These are phyloP conservation scores for Boletus subparvulus DNA, from an alignment of 768 basidiomycete species.

Conservation along the genomic window DNA sequence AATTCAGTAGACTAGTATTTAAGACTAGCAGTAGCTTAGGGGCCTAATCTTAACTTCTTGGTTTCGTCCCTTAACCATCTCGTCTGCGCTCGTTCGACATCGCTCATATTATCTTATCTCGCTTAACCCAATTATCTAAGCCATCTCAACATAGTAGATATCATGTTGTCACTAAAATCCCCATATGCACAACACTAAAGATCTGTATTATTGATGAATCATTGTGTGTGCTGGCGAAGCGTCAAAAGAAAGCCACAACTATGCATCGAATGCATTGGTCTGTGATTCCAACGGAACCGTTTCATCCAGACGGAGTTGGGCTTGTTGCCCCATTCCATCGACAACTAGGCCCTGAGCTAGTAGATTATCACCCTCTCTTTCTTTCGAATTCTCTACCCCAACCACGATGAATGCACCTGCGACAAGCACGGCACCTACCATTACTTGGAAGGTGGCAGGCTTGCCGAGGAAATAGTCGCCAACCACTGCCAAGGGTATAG, in stretches of 20 bases:
- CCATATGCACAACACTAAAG: neutral
- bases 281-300: slow-evolving; percentile 9
- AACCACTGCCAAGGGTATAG: slow-evolving; percentile 87
- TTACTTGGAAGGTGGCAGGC: slow-evolving; percentile 55
- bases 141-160: too few species aligned
- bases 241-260: neutral
- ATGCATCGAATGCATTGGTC: neutral
- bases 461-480: slow-evolving; percentile 73
- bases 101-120: too few species aligned
- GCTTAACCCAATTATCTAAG: too few species aligned
- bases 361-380: slow-evolving; percentile 33
- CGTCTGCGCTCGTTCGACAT: too few species aligned
- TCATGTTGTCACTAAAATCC: too few species aligned
- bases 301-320: slow-evolving; percentile 6
- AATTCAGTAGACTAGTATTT: too few species aligned
- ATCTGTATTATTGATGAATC: neutral
- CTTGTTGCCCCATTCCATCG: slow-evolving; percentile 2
- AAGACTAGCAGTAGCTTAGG: too few species aligned
- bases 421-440: slow-evolving; percentile 76
- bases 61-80: too few species aligned
- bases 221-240: neutral
- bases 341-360: neutral
- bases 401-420: slow-evolving; percentile 74
- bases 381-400: slow-evolving; percentile 54
- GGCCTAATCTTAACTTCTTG: too few species aligned